Evolutionary conservation across 176 grass and related monocot species (phyloP).

Genomic region (Guadua angustifolia): DNA sequence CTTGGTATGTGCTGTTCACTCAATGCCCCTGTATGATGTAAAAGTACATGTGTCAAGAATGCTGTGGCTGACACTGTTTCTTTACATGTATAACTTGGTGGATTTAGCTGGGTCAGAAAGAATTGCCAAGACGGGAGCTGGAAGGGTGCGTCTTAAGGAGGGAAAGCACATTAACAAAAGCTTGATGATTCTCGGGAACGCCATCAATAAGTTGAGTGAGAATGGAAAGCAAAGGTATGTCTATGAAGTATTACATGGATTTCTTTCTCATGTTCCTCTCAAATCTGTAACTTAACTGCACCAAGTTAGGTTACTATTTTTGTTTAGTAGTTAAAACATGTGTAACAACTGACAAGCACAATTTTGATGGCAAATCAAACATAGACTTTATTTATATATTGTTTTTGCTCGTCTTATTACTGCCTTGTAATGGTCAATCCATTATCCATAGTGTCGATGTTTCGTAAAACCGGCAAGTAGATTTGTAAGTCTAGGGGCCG

Average conservation of each 20-base stretch:
- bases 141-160: slow-evolving; percentile 83
- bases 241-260: not conserved
- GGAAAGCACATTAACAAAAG: slow-evolving; percentile 97
- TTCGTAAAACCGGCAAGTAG: too few species aligned
- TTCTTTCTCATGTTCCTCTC: not conserved
- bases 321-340: too few species aligned
- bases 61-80: slow-evolving; percentile 10
- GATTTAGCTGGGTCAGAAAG: slow-evolving; percentile 96
- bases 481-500: too few species aligned
- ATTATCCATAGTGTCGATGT: slow-evolving; percentile 10
- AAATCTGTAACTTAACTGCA: too few species aligned
- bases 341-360: not conserved
- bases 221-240: slow-evolving; percentile 80
- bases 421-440: not conserved
- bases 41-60: slow-evolving; percentile 10
- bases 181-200: slow-evolving; percentile 90
- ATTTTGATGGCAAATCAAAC: not conserved
- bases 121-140: slow-evolving; percentile 85
- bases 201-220: slow-evolving; percentile 94
- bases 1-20: slow-evolving; percentile 59
- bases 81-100: slow-evolving; percentile 80
- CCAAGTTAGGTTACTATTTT: too few species aligned
- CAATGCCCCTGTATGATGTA: not conserved
- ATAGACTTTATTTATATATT: slow-evolving; percentile 20
- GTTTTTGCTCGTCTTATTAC: not conserved